phyloP scores from a whole-genome alignment of 495 filamentous ascomycete genomes.

The Daldinia childiae region DNA sequence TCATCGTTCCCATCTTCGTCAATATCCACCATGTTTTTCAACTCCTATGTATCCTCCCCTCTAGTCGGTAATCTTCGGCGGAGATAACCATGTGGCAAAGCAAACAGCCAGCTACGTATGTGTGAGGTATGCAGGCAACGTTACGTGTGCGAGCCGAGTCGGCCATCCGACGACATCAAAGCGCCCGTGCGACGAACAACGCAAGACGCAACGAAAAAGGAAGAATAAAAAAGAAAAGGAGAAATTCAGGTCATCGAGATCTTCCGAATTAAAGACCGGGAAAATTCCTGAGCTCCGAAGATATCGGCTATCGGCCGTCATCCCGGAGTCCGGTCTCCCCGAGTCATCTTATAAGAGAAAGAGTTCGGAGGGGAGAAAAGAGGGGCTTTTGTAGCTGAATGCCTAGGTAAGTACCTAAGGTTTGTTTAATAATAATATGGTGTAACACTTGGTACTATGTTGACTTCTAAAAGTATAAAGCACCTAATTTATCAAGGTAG shows the following conservation, averaged over 20 bases:
- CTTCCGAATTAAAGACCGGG: background rate
- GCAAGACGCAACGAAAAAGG: background rate
- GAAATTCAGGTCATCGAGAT: background rate
- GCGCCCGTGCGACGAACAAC: background rate
- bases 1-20: background rate
- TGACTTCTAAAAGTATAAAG: background rate
- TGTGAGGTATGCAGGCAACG: background rate
- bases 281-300: background rate
- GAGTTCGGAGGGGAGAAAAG: background rate
- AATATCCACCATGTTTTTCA: background rate
- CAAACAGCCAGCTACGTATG: constrained; percentile 1
- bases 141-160: constrained; percentile 1
- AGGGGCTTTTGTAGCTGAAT: background rate
- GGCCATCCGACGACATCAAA: background rate
- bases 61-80: background rate
- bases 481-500: background rate
- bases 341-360: background rate
- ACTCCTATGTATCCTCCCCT: background rate
- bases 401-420: too few relatives aligned
- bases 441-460: background rate
- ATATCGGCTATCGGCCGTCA: background rate
- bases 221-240: background rate
- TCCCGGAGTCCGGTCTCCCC: background rate
- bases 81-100: constrained; percentile 1
- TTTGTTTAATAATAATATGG: background rate